phyloP scores from a whole-genome alignment of 2,329 filamentous ascomycete genomes.

The Periconia macrospinosa region DNA sequence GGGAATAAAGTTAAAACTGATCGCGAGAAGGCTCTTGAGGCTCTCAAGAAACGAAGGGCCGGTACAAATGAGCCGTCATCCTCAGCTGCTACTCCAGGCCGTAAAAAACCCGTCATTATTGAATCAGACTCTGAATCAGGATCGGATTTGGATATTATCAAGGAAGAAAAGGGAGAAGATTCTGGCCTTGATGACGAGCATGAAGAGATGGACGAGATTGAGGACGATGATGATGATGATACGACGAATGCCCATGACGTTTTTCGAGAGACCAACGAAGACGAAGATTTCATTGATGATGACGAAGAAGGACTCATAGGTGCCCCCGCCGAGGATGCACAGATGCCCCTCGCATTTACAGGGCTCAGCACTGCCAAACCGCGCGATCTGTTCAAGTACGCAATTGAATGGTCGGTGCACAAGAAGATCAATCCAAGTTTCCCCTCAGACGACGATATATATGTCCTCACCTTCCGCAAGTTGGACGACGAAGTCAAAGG shows the following conservation, averaged over 20 bases:
- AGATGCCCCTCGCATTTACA: constrained; percentile 71
- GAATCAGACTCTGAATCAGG: constrained; percentile 26
- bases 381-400: constrained; percentile 72
- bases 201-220: constrained; percentile 23
- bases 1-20: constrained; percentile 30
- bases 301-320: constrained; percentile 60
- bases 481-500: constrained; percentile 71
- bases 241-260: constrained; percentile 41
- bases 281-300: constrained; percentile 65
- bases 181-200: constrained; percentile 17
- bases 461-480: constrained; percentile 69
- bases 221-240: constrained; percentile 20
- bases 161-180: constrained; percentile 29
- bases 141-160: constrained; percentile 36
- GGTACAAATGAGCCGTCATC: constrained; percentile 30
- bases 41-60: constrained; percentile 46
- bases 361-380: constrained; percentile 66
- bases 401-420: constrained; percentile 79
- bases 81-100: constrained; percentile 21
- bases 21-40: constrained; percentile 48
- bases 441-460: constrained; percentile 63
- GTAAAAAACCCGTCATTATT: constrained; percentile 22
- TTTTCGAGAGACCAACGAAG: constrained; percentile 58
- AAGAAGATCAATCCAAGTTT: constrained; percentile 76
- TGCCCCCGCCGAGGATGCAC: constrained; percentile 56